phyloP scores from a whole-genome alignment of 768 basidiomycete species.

The Mycena alexandri region DNA sequence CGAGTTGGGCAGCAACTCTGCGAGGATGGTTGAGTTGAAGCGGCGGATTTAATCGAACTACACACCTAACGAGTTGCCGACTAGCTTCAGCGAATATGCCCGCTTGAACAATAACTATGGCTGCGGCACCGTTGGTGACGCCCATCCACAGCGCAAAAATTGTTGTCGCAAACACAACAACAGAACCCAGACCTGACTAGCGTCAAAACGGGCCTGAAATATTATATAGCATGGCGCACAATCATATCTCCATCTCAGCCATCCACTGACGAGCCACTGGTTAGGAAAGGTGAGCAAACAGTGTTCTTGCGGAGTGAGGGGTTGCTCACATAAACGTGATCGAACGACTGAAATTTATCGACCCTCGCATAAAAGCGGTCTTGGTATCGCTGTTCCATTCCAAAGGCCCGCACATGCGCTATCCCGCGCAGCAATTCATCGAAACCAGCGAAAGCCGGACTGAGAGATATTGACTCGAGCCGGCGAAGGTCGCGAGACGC shows the following conservation, averaged over 20 bases:
- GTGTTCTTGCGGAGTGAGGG: slow-evolving; percentile 38
- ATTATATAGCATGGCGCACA: slow-evolving; percentile 45
- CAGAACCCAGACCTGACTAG: slow-evolving; percentile 69
- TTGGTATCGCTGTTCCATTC: slow-evolving; percentile 77
- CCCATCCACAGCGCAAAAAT: slow-evolving; percentile 73
- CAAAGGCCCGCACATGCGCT: slow-evolving; percentile 77
- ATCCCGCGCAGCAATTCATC: slow-evolving; percentile 79
- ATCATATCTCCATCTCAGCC: slow-evolving; percentile 83
- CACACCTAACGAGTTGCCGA: slow-evolving; percentile 70
- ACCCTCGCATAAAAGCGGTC: slow-evolving; percentile 71
- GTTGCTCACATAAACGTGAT: slow-evolving; percentile 74
- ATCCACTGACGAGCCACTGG: slow-evolving; percentile 77
- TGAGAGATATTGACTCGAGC: slow-evolving; percentile 74
- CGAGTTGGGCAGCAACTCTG: slow-evolving; percentile 77
- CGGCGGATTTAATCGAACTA: background rate
- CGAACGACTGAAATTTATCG: slow-evolving; percentile 77
- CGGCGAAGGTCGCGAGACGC: slow-evolving; percentile 77
- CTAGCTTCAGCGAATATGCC: slow-evolving; percentile 79
- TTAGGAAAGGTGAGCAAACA: slow-evolving; percentile 9
- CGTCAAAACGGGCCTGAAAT: background rate
- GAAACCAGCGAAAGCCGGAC: slow-evolving; percentile 80
- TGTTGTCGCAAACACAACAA: slow-evolving; percentile 78
- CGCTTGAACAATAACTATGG: slow-evolving; percentile 79
- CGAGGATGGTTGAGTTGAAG: slow-evolving; percentile 19
- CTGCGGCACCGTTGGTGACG: slow-evolving; percentile 71